These are phyloP conservation scores for Arxiozyma slooffiae DNA, from an alignment of 1,139 yeast genomes.

Conservation along the genomic window DNA sequence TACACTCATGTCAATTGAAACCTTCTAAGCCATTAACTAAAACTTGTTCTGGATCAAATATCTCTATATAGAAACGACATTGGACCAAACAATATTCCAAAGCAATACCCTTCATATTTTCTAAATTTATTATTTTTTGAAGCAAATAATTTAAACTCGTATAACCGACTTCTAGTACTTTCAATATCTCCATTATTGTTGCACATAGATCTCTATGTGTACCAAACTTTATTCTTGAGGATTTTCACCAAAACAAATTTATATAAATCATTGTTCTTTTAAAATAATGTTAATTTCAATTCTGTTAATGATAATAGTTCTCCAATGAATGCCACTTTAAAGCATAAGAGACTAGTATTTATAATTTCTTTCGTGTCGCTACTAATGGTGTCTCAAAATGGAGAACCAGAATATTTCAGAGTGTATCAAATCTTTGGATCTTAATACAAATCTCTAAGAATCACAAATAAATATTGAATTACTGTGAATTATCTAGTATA, in stretches of 20 bases:
- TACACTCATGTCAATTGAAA: constrained; percentile 4
- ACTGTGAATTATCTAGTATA: constrained; percentile 25
- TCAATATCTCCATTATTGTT: constrained; percentile 3
- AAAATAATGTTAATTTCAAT: constrained; percentile 18
- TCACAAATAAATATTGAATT: constrained; percentile 25
- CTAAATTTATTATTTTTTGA: constrained; percentile 11
- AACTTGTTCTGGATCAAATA: constrained; percentile 15
- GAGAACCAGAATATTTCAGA: constrained; percentile 5
- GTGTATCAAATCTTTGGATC: constrained; percentile 12
- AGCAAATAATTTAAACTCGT: constrained; percentile 13
- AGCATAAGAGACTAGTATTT: constrained; percentile 9
- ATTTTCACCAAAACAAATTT: constrained; percentile 19
- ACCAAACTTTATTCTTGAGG: constrained; percentile 23
- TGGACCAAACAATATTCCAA: constrained; percentile 16
- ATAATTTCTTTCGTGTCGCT: constrained; percentile 15
- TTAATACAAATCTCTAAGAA: constrained; percentile 20
- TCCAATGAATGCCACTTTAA: constrained; percentile 18
- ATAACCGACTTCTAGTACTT: constrained; percentile 4
- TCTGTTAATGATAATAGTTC: constrained; percentile 19
- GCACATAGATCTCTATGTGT: constrained; percentile 2
- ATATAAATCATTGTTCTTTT: constrained; percentile 21
- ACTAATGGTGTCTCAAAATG: constrained; percentile 9
- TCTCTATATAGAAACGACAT: constrained; percentile 9
- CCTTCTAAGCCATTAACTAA: constrained; percentile 19
- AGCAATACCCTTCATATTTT: constrained; percentile 9